Base-by-base conservation (phyloP, 1,284 basidiomycete genomes). In the Apiotrichum brassicae region DNA sequence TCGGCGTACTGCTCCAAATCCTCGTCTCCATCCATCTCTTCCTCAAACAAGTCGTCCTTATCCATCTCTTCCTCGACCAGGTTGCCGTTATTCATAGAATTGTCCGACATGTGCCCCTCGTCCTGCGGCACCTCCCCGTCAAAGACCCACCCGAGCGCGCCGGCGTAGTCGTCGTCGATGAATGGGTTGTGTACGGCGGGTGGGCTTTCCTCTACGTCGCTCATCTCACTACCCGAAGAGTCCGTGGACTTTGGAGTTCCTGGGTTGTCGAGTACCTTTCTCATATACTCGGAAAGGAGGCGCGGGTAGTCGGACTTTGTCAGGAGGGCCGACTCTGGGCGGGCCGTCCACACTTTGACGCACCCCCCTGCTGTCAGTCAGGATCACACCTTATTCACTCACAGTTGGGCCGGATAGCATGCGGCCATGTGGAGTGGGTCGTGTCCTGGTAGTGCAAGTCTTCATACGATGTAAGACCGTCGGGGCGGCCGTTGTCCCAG, bases 401-500 rank as follows among this genome's bases (percentile, higher is more conserved):
- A 51, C 49, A 51, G 35, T 46, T 43, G 9, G 49, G 40, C 2
- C 49, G 25, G 14, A 51, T 28, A 6, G 19, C 9, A 18, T 16
- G 14, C 14, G 34, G 34, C 44, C 49, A 51, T n/a, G 5, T 3
- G 7, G 32, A 43, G 18, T 28, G 24, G 5, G 14, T 23, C 20
- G 20, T 13, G 18, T 42, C 19, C 12, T 12, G 12, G 2, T 13
- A 12, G 28, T 46, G 40, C 34, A 43, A 12, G 9, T 36, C 25
- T 12, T 37, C 44, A 33, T 46, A 46, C 3, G 18, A 16, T 3
- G 38, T 19, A 4, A 13, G 18, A 11, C 1, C 6, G 28, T 43
- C 39, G 20, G 44, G 44, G 34, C 20, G 28, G 13, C 50, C 50
- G 41, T 28, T 43, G 41, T 51, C 50, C 45, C 45, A 51, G 45